phyloP scores from a whole-genome alignment of 2,329 filamentous ascomycete genomes.

The Fusarium sp. region DNA sequence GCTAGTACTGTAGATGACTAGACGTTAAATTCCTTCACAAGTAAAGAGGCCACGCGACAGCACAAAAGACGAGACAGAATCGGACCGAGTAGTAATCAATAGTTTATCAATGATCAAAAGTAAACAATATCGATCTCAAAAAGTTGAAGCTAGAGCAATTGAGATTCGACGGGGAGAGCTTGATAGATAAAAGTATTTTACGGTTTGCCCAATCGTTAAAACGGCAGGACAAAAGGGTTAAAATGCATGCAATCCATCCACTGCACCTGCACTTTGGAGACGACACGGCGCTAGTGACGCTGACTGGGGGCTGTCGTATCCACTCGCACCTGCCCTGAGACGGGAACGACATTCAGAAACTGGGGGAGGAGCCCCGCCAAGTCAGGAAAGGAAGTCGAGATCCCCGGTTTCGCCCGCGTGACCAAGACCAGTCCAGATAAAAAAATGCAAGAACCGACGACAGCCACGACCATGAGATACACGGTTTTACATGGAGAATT shows the following conservation, averaged over 20 bases:
- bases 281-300: slow-evolving; percentile 5
- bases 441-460: neutral
- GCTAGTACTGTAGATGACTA: neutral
- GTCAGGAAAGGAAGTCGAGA: slow-evolving; percentile 37
- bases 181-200: slow-evolving; percentile 18
- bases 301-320: slow-evolving; percentile 12
- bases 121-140: neutral
- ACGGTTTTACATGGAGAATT: slow-evolving; percentile 12
- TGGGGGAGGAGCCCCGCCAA: slow-evolving; percentile 34
- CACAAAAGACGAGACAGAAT: slow-evolving; percentile 1
- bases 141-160: neutral
- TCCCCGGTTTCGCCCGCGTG: slow-evolving; percentile 46
- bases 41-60: slow-evolving; percentile 25
- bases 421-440: slow-evolving; percentile 10
- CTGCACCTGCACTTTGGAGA: slow-evolving; percentile 22
- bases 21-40: slow-evolving; percentile 17
- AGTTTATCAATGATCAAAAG: slow-evolving; percentile 2
- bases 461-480: neutral
- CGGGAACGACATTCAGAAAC: slow-evolving; percentile 15
- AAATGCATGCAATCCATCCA: slow-evolving; percentile 15
- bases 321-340: slow-evolving; percentile 21
- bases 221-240: slow-evolving; percentile 37
- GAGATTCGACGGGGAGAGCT: slow-evolving; percentile 8
- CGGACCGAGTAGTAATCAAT: slow-evolving; percentile 10
- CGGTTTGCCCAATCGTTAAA: slow-evolving; percentile 12